Evolutionary conservation across 2,329 filamentous ascomycete species (phyloP).

Genomic region (Fusarium compactum): DNA sequence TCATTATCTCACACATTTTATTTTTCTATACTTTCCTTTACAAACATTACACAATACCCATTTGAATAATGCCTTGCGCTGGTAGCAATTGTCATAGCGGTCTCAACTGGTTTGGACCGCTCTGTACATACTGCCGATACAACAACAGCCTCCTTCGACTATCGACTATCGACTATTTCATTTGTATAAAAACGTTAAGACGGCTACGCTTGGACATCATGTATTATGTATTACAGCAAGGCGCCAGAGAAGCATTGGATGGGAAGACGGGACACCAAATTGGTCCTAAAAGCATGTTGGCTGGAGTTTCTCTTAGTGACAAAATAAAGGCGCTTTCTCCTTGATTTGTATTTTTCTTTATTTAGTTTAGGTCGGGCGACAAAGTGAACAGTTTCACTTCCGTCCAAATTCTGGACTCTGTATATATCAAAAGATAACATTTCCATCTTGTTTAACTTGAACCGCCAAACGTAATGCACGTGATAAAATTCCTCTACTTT

Average conservation of each 20-base stretch:
- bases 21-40: conserved; percentile 8
- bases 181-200: conserved; percentile 36
- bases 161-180: conserved; percentile 13
- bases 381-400: conserved; percentile 28
- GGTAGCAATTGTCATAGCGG: conserved; percentile 24
- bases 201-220: conserved; percentile 37
- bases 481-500: conserved; percentile 13
- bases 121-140: conserved; percentile 22
- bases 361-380: conserved; percentile 8
- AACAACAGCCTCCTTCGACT: conserved; percentile 10
- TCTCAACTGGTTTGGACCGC: conserved; percentile 37
- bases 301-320: conserved; percentile 35
- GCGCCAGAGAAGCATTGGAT: conserved; percentile 38
- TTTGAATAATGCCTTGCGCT: conserved; percentile 32
- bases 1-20: neutral
- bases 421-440: conserved; percentile 28
- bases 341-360: conserved; percentile 3
- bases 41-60: conserved; percentile 12
- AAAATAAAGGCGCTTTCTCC: conserved; percentile 17
- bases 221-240: conserved; percentile 40
- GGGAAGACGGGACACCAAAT: conserved; percentile 20
- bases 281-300: conserved; percentile 28
- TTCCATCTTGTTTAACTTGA: conserved; percentile 24
- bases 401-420: conserved; percentile 18
- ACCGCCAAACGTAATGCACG: conserved; percentile 11